Evolutionary conservation across 2,329 filamentous ascomycete genomes (phyloP).

Genomic region (Arthrobotrys sphaeroides): DNA sequence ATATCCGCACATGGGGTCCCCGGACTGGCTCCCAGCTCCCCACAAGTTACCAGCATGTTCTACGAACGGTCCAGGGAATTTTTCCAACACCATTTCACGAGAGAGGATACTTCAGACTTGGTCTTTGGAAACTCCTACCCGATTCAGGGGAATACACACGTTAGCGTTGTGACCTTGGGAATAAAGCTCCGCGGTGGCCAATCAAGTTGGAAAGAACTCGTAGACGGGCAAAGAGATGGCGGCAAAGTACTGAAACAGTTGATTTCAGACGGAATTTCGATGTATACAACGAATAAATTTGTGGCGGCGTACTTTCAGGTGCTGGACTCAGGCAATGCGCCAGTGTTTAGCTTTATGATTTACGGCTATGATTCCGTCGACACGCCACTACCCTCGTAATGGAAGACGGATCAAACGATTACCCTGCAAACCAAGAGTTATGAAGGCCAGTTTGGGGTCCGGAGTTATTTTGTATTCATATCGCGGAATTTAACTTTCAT

Average conservation of each 20-base stretch:
- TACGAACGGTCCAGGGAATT: conserved; percentile 38
- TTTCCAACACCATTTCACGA: conserved; percentile 39
- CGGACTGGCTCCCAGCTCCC: conserved; percentile 23
- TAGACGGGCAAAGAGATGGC: conserved; percentile 19
- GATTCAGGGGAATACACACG: conserved; percentile 14
- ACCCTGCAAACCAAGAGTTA: not conserved
- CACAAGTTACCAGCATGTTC: conserved; percentile 38
- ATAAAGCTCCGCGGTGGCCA: conserved; percentile 34
- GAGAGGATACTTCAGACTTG: conserved; percentile 34
- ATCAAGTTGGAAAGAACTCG: conserved; percentile 32
- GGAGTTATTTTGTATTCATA: conserved; percentile 26
- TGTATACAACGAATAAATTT: conserved; percentile 33
- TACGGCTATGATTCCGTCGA: conserved; percentile 44
- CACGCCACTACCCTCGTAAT: conserved; percentile 22
- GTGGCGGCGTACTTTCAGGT: conserved; percentile 43
- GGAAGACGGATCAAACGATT: not conserved
- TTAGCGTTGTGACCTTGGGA: conserved; percentile 42
- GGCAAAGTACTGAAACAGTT: conserved; percentile 25
- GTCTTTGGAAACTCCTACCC: conserved; percentile 48
- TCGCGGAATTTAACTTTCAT: conserved; percentile 1
- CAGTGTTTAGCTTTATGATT: conserved; percentile 42
- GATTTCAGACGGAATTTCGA: conserved; percentile 20
- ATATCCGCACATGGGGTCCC: conserved; percentile 25
- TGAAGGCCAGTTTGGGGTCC: conserved; percentile 10
- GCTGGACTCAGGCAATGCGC: not conserved